Conservation (phyloP, 176 grass and related monocot genomes). For the Secale cereale region DNA sequence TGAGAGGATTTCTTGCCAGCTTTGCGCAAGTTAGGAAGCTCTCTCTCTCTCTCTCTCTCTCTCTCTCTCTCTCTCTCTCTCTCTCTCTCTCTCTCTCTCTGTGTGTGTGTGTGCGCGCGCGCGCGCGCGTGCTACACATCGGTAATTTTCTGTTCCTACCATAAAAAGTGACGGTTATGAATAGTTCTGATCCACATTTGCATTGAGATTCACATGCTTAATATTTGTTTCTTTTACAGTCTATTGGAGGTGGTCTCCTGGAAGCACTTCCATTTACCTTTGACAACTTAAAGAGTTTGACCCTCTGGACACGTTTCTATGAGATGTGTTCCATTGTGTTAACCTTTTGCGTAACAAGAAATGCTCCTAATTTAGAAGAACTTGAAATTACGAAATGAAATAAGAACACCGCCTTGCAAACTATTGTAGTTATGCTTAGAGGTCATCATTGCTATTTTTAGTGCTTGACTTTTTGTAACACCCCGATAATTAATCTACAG, state of each 20-base stretch:
- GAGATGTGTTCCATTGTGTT: not conserved
- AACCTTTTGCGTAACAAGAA: not conserved
- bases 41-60: too few relatives aligned
- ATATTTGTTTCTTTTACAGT: not conserved
- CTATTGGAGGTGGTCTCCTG: not conserved
- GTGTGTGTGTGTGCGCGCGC: too few relatives aligned
- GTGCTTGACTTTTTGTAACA: too few relatives aligned
- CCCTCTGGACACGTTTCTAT: not conserved
- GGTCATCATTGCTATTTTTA: not conserved
- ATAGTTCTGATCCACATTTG: not conserved
- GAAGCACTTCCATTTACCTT: constrained; percentile 3
- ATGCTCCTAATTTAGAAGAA: not conserved
- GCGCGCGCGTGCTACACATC: not conserved
- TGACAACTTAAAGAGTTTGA: not conserved
- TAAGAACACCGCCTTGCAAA: not conserved
- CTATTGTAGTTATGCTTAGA: not conserved
- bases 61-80: too few relatives aligned
- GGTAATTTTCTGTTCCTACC: not conserved
- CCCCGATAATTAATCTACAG: too few relatives aligned
- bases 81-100: too few relatives aligned
- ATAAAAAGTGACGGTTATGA: not conserved
- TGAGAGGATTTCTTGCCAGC: not conserved
- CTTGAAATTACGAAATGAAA: not conserved
- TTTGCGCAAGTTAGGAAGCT: not conserved
- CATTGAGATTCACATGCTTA: not conserved